Evolutionary conservation across 352 stramenopile genomes (phyloP), one percentile per base, ranked within the genome.

Genomic region (Globisporangium spinosum): DNA sequence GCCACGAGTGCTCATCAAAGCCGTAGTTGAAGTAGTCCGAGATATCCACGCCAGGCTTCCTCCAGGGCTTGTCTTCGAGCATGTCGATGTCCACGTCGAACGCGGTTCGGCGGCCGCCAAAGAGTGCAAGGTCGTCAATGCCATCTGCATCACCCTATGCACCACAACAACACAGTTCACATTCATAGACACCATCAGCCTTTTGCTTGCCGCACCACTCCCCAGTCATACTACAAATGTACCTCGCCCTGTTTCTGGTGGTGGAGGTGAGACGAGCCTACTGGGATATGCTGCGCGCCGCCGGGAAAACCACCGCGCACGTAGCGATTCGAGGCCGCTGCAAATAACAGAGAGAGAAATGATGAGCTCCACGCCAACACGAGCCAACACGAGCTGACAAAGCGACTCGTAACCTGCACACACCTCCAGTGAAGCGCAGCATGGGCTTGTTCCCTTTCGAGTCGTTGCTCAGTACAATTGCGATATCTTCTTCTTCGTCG

Each of bases 21-120:
- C 91, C 92, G 65, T 98, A 98, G 76, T 98, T 98, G 65, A 98
- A 98, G 71, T 97, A 98, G 77, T 98, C 91, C 20, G 87, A 95
- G 65, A 98, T 96, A 77, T 98, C 92, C 27, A 97, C 87, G 29
- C 91, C 90, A 1, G 89, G 90, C 65, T 96, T 94, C 9, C 92
- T 84, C 92, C 92, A 98, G 12, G 91, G 92, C 64, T 95, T 86
- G 69, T 97, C 91, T 56, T 97, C 91, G 22, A 98, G 75, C 67
- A 92, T 85, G 65, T 97, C 91, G 57, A 98, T 97, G 67, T 97
- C 89, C 53, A 98, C 87, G 64, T 97, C 91, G 62, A 98, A 98
- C 2, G 91, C 91, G 9, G 89, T 97, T 54, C 88, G 85, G 35
- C 88, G 83, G 23, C 85, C 88, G n/a, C 88, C 86, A 67, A 94